Percentiles rank a stretch among this genome's conserved stretches.
Evolutionary conservation across 495 filamentous ascomycete genomes (phyloP).

Genomic region (Hypoxylon lenormandii): DNA sequence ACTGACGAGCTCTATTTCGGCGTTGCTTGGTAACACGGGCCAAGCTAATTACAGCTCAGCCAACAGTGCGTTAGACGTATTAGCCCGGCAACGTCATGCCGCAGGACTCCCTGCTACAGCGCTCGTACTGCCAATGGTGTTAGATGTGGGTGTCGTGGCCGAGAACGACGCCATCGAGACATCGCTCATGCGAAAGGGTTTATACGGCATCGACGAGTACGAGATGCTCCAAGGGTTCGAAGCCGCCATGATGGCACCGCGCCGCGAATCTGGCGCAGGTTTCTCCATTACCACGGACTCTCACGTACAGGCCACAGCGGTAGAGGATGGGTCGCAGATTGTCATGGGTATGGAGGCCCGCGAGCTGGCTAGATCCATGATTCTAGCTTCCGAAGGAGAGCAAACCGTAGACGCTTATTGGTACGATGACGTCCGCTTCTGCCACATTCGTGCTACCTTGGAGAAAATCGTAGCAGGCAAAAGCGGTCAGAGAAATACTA

Average conservation of each 20-base stretch:
- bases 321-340: constrained; percentile 12
- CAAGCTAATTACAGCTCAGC: constrained; percentile 70
- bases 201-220: constrained; percentile 55
- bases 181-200: constrained; percentile 45
- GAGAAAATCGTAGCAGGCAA: neutral
- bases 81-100: constrained; percentile 55
- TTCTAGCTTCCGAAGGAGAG: constrained; percentile 19
- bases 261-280: neutral
- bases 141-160: constrained; percentile 55
- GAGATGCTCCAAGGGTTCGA: constrained; percentile 52
- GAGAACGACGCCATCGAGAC: constrained; percentile 45
- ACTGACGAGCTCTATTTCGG: constrained; percentile 61
- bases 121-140: constrained; percentile 57
- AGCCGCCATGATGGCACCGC: constrained; percentile 40
- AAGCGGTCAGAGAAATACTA: neutral
- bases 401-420: constrained; percentile 14
- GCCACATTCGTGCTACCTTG: constrained; percentile 4
- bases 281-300: neutral
- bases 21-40: constrained; percentile 62
- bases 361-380: constrained; percentile 13
- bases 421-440: constrained; percentile 17
- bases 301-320: neutral
- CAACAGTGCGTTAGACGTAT: constrained; percentile 67
- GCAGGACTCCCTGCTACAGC: constrained; percentile 54
- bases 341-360: constrained; percentile 22